Evolutionary conservation across 75 land plant genomes (phyloP).

Genomic region (Pseudotsuga menziesii): DNA sequence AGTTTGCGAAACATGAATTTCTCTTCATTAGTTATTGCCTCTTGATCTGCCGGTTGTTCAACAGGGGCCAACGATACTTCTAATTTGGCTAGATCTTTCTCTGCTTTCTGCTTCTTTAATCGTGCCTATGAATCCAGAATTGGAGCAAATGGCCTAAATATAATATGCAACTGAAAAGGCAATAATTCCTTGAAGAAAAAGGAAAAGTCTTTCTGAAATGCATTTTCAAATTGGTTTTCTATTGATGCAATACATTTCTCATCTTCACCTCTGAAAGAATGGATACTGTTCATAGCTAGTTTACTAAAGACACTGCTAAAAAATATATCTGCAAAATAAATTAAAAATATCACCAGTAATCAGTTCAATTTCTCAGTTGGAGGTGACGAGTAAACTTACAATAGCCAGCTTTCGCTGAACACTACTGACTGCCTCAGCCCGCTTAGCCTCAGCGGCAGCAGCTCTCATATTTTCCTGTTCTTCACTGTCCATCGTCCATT

Average conservation of each 20-base stretch:
- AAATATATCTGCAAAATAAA: no score
- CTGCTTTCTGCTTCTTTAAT: slow-evolving; percentile 71
- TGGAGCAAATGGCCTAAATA: neutral
- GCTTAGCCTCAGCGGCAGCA: slow-evolving; percentile 49
- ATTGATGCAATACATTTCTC: neutral
- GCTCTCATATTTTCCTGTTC: slow-evolving; percentile 46
- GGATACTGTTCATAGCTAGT: neutral
- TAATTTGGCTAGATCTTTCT: slow-evolving; percentile 55
- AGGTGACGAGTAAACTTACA: slow-evolving; percentile 40
- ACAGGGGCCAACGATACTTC: slow-evolving; percentile 57
- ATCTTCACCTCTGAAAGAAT: neutral
- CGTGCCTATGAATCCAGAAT: slow-evolving; percentile 39
- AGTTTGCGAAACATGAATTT: slow-evolving; percentile 65
- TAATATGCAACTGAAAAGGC: neutral
- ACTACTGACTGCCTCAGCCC: slow-evolving; percentile 28
- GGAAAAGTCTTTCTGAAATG: neutral
- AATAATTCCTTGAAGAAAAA: neutral
- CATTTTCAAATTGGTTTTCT: neutral
- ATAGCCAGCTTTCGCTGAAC: slow-evolving; percentile 60
- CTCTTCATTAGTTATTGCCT: slow-evolving; percentile 82
- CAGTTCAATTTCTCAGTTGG: neutral
- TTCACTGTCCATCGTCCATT: slow-evolving; percentile 66
- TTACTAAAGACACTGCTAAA: neutral
- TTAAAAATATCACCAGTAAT: no score
- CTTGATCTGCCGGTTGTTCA: slow-evolving; percentile 62